A percentile compares a stretch with the other conserved stretches of the same genome.
phyloP scores from a whole-genome alignment of 2,329 filamentous ascomycete genomes.

The Paradendryphiella salina region DNA sequence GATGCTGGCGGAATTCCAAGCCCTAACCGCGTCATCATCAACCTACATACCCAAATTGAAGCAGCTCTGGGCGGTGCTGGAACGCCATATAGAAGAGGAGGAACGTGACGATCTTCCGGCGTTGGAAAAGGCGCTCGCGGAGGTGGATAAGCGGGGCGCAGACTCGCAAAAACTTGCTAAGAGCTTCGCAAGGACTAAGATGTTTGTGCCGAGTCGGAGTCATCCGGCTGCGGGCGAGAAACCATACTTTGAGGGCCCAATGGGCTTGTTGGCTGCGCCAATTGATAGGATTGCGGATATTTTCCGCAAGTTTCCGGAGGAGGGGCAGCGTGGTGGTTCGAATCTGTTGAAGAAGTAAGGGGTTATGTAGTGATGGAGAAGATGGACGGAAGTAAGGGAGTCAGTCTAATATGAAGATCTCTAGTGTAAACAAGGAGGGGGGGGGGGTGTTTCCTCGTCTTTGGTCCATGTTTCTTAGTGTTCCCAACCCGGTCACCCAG shows the following conservation, averaged over 20 bases:
- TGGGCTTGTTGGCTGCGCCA: constrained; percentile 59
- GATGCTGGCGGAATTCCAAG: constrained; percentile 38
- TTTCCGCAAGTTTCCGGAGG: constrained; percentile 59
- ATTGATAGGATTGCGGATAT: constrained; percentile 61
- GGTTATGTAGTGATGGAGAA: too few relatives aligned
- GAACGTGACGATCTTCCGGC: constrained; percentile 36
- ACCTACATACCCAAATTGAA: constrained; percentile 35
- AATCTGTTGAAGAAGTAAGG: constrained; percentile 31
- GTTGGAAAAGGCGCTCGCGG: constrained; percentile 30
- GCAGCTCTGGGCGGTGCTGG: constrained; percentile 25
- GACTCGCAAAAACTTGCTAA: constrained; percentile 33
- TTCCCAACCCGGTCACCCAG: too few relatives aligned
- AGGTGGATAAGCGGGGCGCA: constrained; percentile 17
- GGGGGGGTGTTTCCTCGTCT: too few relatives aligned
- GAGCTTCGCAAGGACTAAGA: constrained; percentile 39
- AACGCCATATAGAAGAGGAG: constrained; percentile 40
- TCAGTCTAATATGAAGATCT: too few relatives aligned
- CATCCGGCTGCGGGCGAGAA: constrained; percentile 50
- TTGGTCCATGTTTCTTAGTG: too few relatives aligned
- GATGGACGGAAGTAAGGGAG: too few relatives aligned
- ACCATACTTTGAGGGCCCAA: constrained; percentile 60
- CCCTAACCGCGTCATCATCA: constrained; percentile 26
- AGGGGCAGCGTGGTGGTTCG: constrained; percentile 23
- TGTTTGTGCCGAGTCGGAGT: constrained; percentile 36
- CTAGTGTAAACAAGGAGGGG: too few relatives aligned